Base-by-base conservation (phyloP, 805 yeast genomes). In the Allodekkera sacchari region DNA sequence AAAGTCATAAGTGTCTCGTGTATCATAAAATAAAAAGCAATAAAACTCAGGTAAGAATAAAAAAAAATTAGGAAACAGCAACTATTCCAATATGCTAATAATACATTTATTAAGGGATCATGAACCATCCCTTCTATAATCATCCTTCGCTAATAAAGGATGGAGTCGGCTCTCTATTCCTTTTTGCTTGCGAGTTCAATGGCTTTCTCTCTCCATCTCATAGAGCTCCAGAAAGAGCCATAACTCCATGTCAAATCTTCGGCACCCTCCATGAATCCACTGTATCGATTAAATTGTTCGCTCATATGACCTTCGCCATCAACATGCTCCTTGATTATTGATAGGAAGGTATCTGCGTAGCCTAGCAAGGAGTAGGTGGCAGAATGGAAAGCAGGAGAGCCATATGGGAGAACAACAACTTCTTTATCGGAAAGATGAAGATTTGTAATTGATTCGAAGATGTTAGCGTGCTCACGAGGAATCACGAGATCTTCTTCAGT, bases 221-320 rank as follows among this genome's bases (percentile, higher is more conserved):
- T 59, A 8, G 89, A 74, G 43, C 74, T 69, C 74, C 80, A 77
- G 28, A 82, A 71, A 4, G 94, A 68, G 20, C 85, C 74, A 52
- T 84, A 84, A 38, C 94, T 80, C 97, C 97, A 89, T 4, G 96
- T 88, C 44, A 89, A 69, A 45, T 83, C 73, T 34, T 61, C 57
- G 0, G 97, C 97, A 6, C 97, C 97, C 54, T 78, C 81, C 80
- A 85, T 74, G 52, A 57, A 85, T 0, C 97, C 97, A 25, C 68
- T 74, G 45, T 76, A 68, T 47, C 71, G 74, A 57, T 83, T 84
- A 54, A 85, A 84, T 50, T 89, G 96, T 57, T 89, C 97, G 47
- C 88, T 78, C 75, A 89, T 77, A 32, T 68, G 70, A 3, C 94
- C 94, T 13, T 74, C 71, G 32, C 56, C 58, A 44, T 72, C 82